phyloP scores from a whole-genome alignment of 352 stramenopile genomes.

The Lagenidium sp. region DNA sequence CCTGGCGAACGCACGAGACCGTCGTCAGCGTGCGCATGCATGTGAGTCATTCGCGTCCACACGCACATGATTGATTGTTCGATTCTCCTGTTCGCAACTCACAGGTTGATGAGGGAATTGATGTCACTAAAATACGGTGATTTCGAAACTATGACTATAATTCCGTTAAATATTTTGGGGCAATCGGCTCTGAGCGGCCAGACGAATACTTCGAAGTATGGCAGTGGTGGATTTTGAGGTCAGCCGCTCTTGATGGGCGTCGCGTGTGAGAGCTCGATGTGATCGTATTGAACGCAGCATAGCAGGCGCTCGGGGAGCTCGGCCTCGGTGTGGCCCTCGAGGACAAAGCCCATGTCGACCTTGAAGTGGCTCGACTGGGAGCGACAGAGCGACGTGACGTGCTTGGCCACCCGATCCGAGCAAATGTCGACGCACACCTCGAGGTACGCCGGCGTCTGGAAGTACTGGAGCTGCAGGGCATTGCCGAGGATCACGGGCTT shows the following conservation, averaged over 20 bases:
- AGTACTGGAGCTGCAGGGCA: conserved; percentile 53
- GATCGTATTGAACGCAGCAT: conserved; percentile 69
- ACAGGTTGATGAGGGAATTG: no score
- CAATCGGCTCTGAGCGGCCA: no score
- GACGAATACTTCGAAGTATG: no score
- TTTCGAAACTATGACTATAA: no score
- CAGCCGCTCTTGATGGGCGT: conserved; percentile 38
- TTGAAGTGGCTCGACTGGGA: conserved; percentile 54
- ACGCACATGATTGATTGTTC: no score
- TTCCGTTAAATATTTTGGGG: no score
- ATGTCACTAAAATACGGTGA: no score
- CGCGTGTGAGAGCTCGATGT: conserved; percentile 52
- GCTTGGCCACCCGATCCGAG: conserved; percentile 62
- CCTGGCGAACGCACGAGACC: conserved; percentile 21
- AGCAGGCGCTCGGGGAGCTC: conserved; percentile 80
- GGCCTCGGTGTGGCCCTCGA: conserved; percentile 54
- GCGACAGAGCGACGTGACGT: conserved; percentile 68
- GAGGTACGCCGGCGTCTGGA: conserved; percentile 46
- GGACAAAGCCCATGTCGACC: conserved; percentile 74
- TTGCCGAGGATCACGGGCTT: conserved; percentile 76
- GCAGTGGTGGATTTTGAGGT: no score
- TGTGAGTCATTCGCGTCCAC: no score
- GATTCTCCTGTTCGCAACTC: no score
- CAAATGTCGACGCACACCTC: conserved; percentile 74
- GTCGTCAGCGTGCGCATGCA: no score